Percentiles rank a stretch among this genome's conserved stretches.
Conservation (phyloP, 2,329 filamentous ascomycete genomes). For the Epichloe sylvatica region DNA sequence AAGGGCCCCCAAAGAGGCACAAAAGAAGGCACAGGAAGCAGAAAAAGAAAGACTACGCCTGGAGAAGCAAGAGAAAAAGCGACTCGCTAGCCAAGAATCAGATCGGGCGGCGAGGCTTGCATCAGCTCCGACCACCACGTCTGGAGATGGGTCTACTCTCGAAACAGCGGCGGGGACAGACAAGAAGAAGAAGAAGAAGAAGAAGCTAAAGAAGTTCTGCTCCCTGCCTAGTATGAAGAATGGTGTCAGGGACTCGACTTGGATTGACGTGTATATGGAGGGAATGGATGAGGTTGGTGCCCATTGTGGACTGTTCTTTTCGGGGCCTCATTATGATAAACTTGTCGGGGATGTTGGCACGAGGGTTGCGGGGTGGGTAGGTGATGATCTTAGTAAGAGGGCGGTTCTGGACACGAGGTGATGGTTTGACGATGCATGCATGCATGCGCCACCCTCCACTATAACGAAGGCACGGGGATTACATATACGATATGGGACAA, state of each 20-base stretch:
- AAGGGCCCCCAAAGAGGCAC: slow-evolving; percentile 27
- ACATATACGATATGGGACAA: too few species aligned
- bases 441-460: neutral
- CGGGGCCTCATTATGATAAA: slow-evolving; percentile 57
- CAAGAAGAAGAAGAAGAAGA: slow-evolving; percentile 15
- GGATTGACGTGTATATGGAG: slow-evolving; percentile 70
- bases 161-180: neutral
- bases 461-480: too few species aligned
- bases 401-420: slow-evolving; percentile 16
- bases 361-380: slow-evolving; percentile 55
- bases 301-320: slow-evolving; percentile 69
- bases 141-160: neutral
- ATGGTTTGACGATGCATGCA: neutral
- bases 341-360: slow-evolving; percentile 63
- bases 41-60: slow-evolving; percentile 23
- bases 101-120: neutral
- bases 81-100: slow-evolving; percentile 15
- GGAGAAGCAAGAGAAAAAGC: slow-evolving; percentile 17
- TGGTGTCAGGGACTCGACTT: slow-evolving; percentile 51
- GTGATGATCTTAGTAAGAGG: slow-evolving; percentile 40
- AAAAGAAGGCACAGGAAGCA: slow-evolving; percentile 27
- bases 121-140: neutral
- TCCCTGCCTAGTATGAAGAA: slow-evolving; percentile 45
- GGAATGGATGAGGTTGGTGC: slow-evolving; percentile 74
- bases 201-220: slow-evolving; percentile 65